Evolutionary conservation across 2,329 filamentous ascomycete species (phyloP), one percentile per base, ranked within the genome.

Genomic region (Rhexocercosporidium sp.): DNA sequence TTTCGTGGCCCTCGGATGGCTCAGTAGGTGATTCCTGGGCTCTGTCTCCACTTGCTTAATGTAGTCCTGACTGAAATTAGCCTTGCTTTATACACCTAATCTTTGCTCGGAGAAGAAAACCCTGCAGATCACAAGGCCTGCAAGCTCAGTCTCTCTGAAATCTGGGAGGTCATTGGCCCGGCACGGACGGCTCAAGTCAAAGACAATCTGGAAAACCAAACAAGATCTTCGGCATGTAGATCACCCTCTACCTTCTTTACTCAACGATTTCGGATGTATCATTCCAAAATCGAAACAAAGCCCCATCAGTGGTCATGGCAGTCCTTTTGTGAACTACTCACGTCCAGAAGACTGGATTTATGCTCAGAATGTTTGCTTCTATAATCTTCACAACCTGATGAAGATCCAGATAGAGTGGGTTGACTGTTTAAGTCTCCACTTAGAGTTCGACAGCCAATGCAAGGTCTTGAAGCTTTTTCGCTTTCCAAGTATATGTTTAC

Each of bases 391-490:
- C 4, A 20, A 44, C 4, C 8, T 44, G 2, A 3, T 44, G 41
- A 20, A 20, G 8, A n/a, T 44, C 3, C 56, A 59, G 14, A 67
- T 70, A 20, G 54, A 67, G 29, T 69, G 66, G 69, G 69, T 70
- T 6, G 65, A 66, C 22, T 65, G 56, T 31, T 37, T 69, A 22
- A 61, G 59, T 29, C 57, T 66, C 1, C 69, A 70, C 37, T 57
- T 70, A 22, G 69, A 69, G 31, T 67, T 69, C 34, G 65, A 69
- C 25, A 46, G 41, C n/a, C 29, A 39, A 25, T 53, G 31, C 18
- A 69, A 62, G 49, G 46, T 59, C n/a, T 39, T 70, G n/a, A 67
- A 66, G 25, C 7, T 67, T 14, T 69, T 69, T 54, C 66, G 59
- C 7, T 67, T 63, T 25, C 67, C 67, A 3, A 66, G 49, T 11